Percentiles rank a stretch among this genome's conserved stretches.
Evolutionary conservation across 2,329 filamentous ascomycete genomes (phyloP).

Genomic region (Penicillium sp.): DNA sequence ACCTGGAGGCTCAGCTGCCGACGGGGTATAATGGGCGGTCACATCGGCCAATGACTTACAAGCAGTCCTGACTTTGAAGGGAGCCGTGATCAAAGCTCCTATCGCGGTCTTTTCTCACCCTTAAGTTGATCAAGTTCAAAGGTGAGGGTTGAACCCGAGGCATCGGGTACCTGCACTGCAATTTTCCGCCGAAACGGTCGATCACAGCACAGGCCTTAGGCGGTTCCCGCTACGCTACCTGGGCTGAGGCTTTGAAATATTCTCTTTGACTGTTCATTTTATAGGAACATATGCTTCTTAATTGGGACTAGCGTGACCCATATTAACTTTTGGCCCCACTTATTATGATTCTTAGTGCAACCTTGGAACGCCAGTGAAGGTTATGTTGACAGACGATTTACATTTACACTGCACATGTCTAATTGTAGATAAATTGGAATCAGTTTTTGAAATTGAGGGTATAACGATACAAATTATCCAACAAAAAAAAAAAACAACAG

Average conservation of each 20-base stretch:
- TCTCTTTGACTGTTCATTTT: neutral
- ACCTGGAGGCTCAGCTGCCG: neutral
- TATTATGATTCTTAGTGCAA: neutral
- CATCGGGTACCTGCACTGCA: neutral
- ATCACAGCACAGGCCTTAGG: neutral
- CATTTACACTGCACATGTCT: neutral
- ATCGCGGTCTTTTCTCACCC: neutral
- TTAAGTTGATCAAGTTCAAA: neutral
- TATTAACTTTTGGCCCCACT: neutral
- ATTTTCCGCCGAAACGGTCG: neutral
- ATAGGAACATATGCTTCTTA: neutral
- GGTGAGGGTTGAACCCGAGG: neutral
- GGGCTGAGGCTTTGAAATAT: neutral
- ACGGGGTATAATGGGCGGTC: neutral
- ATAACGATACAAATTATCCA: neutral
- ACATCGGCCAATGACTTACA: slow-evolving; percentile 1
- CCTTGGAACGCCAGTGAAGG: neutral
- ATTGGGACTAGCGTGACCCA: neutral
- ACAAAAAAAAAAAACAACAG: slow-evolving; percentile 3
- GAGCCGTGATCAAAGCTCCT: neutral
- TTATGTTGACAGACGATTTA: neutral
- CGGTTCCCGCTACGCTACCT: neutral
- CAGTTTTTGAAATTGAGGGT: neutral
- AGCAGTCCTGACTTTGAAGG: neutral
- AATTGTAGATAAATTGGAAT: neutral